phyloP scores from a whole-genome alignment of 371 early-diverging fungal genomes.

The Saksenaea vasiformis region DNA sequence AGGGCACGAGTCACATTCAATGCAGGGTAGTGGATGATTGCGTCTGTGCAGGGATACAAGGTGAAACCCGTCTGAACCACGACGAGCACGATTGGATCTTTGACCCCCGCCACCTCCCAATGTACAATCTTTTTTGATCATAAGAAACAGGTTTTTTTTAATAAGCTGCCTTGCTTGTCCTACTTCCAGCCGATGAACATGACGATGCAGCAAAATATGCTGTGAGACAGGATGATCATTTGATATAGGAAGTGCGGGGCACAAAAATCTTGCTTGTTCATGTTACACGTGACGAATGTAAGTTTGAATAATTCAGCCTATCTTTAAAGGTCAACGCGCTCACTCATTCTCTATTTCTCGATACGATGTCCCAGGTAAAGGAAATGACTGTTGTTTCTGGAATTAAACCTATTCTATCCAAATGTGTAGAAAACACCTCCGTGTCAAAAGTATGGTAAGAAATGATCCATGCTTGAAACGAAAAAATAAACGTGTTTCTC shows the following conservation, averaged over 20 bases:
- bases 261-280: too few species aligned
- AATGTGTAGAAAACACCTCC: conserved; percentile 11
- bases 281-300: too few species aligned
- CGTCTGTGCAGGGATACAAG: background rate
- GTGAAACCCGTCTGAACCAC: background rate
- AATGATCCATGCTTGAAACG: background rate
- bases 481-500: background rate
- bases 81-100: background rate
- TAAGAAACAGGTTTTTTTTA: too few species aligned
- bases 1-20: background rate
- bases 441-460: conserved; percentile 41
- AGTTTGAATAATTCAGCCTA: too few species aligned
- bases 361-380: too few species aligned
- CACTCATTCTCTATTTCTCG: too few species aligned
- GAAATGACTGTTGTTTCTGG: too few species aligned
- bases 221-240: background rate
- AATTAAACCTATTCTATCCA: too few species aligned
- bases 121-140: background rate
- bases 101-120: background rate
- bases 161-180: background rate
- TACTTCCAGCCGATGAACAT: background rate
- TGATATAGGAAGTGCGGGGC: background rate
- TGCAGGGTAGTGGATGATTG: background rate
- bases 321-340: too few species aligned
- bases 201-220: background rate